These are phyloP conservation scores for Dinochytrium kinnereticum DNA, from an alignment of 371 early-diverging fungal species.

Conservation along the genomic window DNA sequence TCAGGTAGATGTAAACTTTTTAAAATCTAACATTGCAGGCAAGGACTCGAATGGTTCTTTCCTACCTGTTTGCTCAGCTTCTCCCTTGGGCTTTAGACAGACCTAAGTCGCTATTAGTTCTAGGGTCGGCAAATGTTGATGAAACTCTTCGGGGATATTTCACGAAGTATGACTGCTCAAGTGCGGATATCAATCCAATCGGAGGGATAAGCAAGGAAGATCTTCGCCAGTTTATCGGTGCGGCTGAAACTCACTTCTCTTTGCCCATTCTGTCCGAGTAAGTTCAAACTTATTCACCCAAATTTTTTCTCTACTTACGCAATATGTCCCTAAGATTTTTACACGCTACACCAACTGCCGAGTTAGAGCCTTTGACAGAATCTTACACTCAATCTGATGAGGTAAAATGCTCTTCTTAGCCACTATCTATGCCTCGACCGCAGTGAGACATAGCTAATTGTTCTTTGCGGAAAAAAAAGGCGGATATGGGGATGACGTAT, in stretches of 20 bases:
- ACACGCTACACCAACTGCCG: constrained; percentile 91
- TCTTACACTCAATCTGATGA: constrained; percentile 87
- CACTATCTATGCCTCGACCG: too few species aligned
- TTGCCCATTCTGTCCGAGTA: constrained; percentile 74
- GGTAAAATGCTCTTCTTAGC: too few species aligned
- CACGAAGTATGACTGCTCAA: constrained; percentile 98
- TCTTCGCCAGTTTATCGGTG: constrained; percentile 81
- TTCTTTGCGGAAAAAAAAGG: constrained; percentile 37
- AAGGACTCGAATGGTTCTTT: constrained; percentile 91
- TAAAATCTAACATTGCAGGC: constrained; percentile 58
- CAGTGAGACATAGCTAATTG: not conserved
- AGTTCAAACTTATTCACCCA: constrained; percentile 19
- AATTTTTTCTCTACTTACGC: not conserved
- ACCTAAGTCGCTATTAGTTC: constrained; percentile 81
- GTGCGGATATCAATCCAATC: constrained; percentile 96
- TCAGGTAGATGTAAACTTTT: constrained; percentile 58
- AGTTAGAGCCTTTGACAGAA: constrained; percentile 87
- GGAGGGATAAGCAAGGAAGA: constrained; percentile 94
- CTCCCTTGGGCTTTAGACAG: constrained; percentile 86
- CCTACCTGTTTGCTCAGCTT: constrained; percentile 94
- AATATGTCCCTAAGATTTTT: constrained; percentile 66
- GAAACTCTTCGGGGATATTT: constrained; percentile 95
- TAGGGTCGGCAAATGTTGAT: constrained; percentile 96
- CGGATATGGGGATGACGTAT: constrained; percentile 98
- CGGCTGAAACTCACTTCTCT: constrained; percentile 63